Percentiles rank a stretch among this genome's conserved stretches.
These are phyloP conservation scores for Peniophora sp. DNA, from an alignment of 1,284 basidiomycete species.

Conservation along the genomic window DNA sequence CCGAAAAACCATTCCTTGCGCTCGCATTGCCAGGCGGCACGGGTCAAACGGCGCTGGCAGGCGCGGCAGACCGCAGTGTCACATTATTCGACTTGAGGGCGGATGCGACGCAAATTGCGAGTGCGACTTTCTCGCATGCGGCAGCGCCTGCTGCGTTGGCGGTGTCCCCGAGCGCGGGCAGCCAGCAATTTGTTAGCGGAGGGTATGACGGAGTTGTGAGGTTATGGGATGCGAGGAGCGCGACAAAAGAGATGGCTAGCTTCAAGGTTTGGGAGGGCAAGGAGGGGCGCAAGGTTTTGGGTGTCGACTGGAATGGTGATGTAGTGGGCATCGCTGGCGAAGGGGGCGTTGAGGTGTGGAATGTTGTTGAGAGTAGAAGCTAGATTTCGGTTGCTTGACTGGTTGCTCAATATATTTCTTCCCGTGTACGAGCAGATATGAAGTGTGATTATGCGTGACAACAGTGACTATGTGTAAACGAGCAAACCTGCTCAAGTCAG, in stretches of 20 bases:
- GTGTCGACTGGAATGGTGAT: slow-evolving; percentile 70
- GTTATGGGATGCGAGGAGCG: slow-evolving; percentile 82
- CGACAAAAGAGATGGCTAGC: slow-evolving; percentile 52
- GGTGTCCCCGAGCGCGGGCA: slow-evolving; percentile 14
- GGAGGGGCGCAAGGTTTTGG: slow-evolving; percentile 48
- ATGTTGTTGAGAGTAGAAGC: not conserved
- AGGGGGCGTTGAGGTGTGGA: slow-evolving; percentile 79
- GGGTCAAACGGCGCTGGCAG: slow-evolving; percentile 36
- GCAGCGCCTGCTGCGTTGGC: slow-evolving; percentile 46
- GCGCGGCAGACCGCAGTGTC: slow-evolving; percentile 65
- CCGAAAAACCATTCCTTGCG: slow-evolving; percentile 67
- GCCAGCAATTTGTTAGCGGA: slow-evolving; percentile 70
- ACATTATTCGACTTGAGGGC: slow-evolving; percentile 60
- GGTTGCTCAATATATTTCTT: not conserved
- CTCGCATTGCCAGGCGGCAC: slow-evolving; percentile 37
- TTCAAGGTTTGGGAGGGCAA: slow-evolving; percentile 58
- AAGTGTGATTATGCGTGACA: too few relatives aligned
- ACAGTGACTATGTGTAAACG: too few relatives aligned
- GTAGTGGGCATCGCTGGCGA: slow-evolving; percentile 77
- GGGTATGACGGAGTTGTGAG: slow-evolving; percentile 79
- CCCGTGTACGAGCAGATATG: too few relatives aligned
- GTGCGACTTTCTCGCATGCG: slow-evolving; percentile 54
- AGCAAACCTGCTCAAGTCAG: too few relatives aligned
- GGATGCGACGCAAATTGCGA: slow-evolving; percentile 26
- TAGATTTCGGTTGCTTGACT: too few relatives aligned